Evolutionary conservation across 202 grass and related monocot species (phyloP).

Genomic region (Bolboschoenoplectus hybrid): DNA sequence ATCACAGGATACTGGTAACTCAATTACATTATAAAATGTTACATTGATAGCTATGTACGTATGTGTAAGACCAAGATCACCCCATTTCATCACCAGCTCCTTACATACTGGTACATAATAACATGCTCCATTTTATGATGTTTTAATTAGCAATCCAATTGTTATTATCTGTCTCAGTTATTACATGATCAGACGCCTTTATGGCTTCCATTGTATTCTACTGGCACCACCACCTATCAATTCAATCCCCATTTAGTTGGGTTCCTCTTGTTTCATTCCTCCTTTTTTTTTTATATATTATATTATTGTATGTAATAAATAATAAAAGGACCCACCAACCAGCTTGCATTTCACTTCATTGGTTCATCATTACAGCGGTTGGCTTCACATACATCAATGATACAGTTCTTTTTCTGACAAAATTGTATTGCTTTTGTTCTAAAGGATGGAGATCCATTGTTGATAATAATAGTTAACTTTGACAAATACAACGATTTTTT

Average conservation of each 20-base stretch:
- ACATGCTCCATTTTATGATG: not conserved
- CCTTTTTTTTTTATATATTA: not conserved
- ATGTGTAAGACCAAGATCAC: not conserved
- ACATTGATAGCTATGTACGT: not conserved
- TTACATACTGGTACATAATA: not conserved
- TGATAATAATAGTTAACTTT: no score
- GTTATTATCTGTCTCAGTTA: slow-evolving; percentile 17
- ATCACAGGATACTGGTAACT: not conserved
- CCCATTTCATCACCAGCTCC: not conserved
- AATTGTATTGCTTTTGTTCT: not conserved
- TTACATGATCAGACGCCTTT: slow-evolving; percentile 7
- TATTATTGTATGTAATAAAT: not conserved
- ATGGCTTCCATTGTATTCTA: not conserved
- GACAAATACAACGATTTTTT: no score
- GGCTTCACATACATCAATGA: not conserved
- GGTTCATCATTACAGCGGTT: not conserved
- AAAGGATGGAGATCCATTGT: no score
- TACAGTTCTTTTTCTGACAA: not conserved
- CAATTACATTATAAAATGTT: not conserved
- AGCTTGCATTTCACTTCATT: not conserved
- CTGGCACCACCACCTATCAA: not conserved
- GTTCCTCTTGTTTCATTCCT: not conserved
- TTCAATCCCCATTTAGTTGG: not conserved
- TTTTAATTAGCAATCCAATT: not conserved
- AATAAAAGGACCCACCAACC: slow-evolving; percentile 8